Base-by-base conservation (phyloP, 306 rosid species). In the Vigna unguiculata region DNA sequence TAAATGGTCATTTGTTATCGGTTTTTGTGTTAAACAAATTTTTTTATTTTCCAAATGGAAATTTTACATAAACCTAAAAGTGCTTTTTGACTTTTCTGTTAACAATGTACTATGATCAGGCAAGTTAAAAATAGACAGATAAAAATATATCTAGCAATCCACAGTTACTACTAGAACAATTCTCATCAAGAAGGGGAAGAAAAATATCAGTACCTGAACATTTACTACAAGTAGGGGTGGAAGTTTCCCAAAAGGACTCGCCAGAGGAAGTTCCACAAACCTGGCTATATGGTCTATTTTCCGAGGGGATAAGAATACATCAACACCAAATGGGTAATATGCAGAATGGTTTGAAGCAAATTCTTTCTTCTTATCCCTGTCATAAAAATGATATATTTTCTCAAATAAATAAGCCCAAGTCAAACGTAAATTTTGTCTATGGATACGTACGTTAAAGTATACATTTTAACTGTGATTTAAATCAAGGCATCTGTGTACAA, bases 331-430 rank as follows among this genome's bases (percentile, higher is more conserved):
- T n/a, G 97, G 95, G 25, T 88, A 76, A 86, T 89, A 91, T 45
- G 97, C 97, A 76, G 95, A 79, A 81, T 25, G 48, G 60, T 76
- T 85, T 11, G 88, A 40, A 79, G 95, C 93, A 76, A 76, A 74
- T 6, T 86, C 93, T 80, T 90, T 91, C 88, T 82, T 91, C 88
- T 88, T 91, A 84, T 88, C 97, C 86, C 97, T 91, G 85, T 71
- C 81, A 74, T 30, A 55, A 45, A 65, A 41, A 40, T 11, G 20
- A 4, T 15, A 3, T 22, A 14, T 3, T 20, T 1, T 22, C 0
- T 24, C 7, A 14, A 63, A 59, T 48, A 77, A 49, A 61, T 48
- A 57, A n/a, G 41, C 55, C 25, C 47, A 59, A 69, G 71, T 61
- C 13, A 60, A 69, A 75, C 46, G 46, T 14, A 41, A 40, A 60